phyloP scores from a whole-genome alignment of 306 rosid species.

The Glycyrrhiza uralensis region DNA sequence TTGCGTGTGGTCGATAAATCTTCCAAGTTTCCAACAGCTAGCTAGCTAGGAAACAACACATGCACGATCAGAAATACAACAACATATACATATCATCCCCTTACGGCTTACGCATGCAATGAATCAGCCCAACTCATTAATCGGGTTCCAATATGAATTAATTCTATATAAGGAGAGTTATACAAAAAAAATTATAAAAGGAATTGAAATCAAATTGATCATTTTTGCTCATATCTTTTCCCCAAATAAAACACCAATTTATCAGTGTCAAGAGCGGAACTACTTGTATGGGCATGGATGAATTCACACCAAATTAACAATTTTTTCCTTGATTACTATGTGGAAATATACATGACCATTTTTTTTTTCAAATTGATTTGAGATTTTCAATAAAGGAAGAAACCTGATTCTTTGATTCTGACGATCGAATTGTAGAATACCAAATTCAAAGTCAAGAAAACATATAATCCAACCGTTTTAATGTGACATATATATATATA shows the following conservation, averaged over 20 bases:
- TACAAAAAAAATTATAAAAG: no score
- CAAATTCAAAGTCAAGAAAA: slow-evolving; percentile 17
- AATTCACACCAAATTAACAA: no score
- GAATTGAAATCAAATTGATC: no score
- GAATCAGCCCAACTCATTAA: background rate
- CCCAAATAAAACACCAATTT: no score
- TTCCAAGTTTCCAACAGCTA: background rate
- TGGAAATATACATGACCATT: no score
- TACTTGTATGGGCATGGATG: no score
- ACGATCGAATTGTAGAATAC: no score
- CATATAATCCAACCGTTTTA: background rate
- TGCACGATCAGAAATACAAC: background rate
- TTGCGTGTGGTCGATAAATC: slow-evolving; percentile 19
- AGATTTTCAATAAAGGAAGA: background rate
- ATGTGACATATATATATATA: background rate
- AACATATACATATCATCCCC: background rate
- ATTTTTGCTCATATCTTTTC: no score
- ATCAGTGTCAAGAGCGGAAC: no score
- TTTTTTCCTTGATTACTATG: background rate
- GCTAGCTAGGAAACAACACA: background rate
- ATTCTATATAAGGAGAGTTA: no score
- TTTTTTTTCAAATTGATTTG: background rate
- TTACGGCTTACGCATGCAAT: slow-evolving; percentile 2
- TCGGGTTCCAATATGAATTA: no score
- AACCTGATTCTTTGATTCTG: background rate